Conservation (phyloP, 75 land plant species). For the Azolla pinnata region DNA sequence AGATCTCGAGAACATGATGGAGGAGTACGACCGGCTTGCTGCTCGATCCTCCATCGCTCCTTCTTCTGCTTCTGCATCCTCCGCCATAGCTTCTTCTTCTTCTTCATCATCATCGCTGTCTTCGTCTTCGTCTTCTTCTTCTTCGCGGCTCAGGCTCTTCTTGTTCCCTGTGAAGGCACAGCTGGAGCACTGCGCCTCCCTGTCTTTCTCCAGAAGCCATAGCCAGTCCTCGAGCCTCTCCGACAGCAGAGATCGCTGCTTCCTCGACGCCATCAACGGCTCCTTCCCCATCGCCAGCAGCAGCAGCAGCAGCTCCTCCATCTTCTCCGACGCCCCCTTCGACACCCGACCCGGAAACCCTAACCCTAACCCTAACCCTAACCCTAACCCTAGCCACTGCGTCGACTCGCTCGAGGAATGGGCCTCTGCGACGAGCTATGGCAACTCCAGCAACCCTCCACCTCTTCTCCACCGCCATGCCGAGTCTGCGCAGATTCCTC, state of each 20-base stretch:
- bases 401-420: slow-evolving; percentile 29
- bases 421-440: slow-evolving; percentile 3
- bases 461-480: too few relatives aligned
- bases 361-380: too few relatives aligned
- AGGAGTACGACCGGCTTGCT: slow-evolving; percentile 66
- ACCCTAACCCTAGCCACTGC: background rate
- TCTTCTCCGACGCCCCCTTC: slow-evolving; percentile 55
- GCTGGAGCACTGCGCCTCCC: too few relatives aligned
- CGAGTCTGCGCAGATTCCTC: too few relatives aligned
- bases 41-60: slow-evolving; percentile 7
- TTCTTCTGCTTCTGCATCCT: too few relatives aligned
- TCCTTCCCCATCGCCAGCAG: slow-evolving; percentile 29
- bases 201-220: too few relatives aligned
- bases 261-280: slow-evolving; percentile 58
- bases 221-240: slow-evolving; percentile 22
- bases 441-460: background rate
- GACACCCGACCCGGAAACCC: too few relatives aligned
- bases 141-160: slow-evolving; percentile 41
- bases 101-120: too few relatives aligned
- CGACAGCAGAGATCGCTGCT: slow-evolving; percentile 44
- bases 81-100: too few relatives aligned
- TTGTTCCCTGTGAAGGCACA: slow-evolving; percentile 39
- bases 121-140: too few relatives aligned
- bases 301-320: slow-evolving; percentile 49
- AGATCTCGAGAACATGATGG: slow-evolving; percentile 85